Evolutionary conservation across 108 stramenopile species (phyloP).

Genomic region (Schizochytrium sp.): DNA sequence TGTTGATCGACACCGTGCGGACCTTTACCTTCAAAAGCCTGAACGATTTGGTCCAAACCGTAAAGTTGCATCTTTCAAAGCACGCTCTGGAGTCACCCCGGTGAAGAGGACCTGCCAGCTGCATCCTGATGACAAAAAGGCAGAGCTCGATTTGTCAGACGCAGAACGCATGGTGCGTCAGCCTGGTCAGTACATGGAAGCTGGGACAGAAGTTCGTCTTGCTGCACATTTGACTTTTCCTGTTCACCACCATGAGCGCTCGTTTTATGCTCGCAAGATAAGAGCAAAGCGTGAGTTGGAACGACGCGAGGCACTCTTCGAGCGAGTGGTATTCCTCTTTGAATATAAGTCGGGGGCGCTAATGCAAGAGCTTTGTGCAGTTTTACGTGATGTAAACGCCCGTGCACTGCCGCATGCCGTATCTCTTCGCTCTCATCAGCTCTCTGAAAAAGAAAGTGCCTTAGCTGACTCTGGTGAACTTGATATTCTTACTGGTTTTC

Average conservation of each 20-base stretch:
- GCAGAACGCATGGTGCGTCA: conserved; percentile 27
- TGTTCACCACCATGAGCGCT: conserved; percentile 19
- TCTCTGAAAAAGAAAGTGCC: conserved; percentile 6
- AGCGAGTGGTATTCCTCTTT: conserved; percentile 29
- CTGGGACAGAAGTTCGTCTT: conserved; percentile 15
- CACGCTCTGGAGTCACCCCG: conserved; percentile 17
- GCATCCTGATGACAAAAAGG: not conserved
- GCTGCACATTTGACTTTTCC: not conserved
- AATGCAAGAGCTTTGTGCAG: not conserved
- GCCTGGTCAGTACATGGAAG: conserved; percentile 55
- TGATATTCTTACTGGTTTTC: conserved; percentile 56
- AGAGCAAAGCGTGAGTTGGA: not conserved
- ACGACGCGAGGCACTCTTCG: not conserved
- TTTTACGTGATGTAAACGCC: conserved; percentile 1
- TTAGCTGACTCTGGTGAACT: not conserved
- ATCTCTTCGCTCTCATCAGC: conserved; percentile 36
- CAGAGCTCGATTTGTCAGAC: not conserved
- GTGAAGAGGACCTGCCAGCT: conserved; percentile 15
- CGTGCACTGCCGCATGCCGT: conserved; percentile 5
- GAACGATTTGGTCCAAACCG: not conserved
- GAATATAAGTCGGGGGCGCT: not conserved
- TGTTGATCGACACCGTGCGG: not conserved
- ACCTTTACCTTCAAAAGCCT: not conserved
- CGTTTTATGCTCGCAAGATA: not conserved
- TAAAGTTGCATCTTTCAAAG: not conserved